Evolutionary conservation across 2,329 filamentous ascomycete genomes (phyloP), one percentile per base, ranked within the genome.

Genomic region (Fusarium cicatricum): DNA sequence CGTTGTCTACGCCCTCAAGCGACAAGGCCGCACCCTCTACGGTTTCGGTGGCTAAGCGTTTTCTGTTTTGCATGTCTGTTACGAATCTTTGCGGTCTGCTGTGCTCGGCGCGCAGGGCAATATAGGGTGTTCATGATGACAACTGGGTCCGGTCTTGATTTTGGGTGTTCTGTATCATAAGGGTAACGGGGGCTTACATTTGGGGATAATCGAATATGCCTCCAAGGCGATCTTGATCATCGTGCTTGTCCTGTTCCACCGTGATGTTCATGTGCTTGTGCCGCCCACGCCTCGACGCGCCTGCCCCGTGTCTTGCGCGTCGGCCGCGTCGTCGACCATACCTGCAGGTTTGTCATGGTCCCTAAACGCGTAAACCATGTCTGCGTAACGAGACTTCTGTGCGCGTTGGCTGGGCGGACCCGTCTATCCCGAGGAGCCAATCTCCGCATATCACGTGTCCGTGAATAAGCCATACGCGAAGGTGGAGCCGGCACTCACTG

Each of bases 41-140:
- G 90, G 90, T 82, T 93, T 93, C 85, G 90, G 90, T 85, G 90
- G 90, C 85, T 94, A 90, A 87, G 52, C 58, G 23, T 3, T 26
- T 26, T 26, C 23, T 62, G 43, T 63, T 55, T 68, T 72, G 59
- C 67, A 71, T 74, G 68, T 68, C 64, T 71, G 64, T 76, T 74
- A 76, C 63, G 72, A 76, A 69, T 69, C 54, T 66, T 70, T 67
- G 67, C 62, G 65, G 54, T 46, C 49, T 36, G 50, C 46, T 33
- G 50, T 56, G 51, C 43, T 52, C 40, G 51, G 26, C 42, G 52
- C 52, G 64, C 61, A 53, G 52, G 56, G 52, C 59, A 58, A 65
- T 65, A 65, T 63, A 60, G 66, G 74, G 72, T 76, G 73, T 77
- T 75, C 71, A 77, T 71, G 74, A 76, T 72, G 73, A 75, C 71